A percentile compares a stretch with the other conserved stretches of the same genome.
Conservation (phyloP, 257 asterid species). For the Petunia secreta region DNA sequence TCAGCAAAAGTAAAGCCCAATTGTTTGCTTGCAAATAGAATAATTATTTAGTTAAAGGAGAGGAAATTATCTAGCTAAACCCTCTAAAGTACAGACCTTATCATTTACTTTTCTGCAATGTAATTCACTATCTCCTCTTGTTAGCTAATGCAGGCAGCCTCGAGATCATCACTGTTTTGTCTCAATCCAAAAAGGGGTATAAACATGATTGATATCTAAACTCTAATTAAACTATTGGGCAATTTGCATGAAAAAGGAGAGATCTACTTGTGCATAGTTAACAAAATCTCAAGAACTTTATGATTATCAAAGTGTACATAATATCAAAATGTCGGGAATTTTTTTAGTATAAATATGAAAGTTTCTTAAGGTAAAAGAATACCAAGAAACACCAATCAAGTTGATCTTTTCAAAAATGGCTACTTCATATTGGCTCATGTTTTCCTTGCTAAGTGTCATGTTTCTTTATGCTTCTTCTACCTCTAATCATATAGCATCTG, state of each 20-base stretch:
- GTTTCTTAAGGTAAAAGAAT: background rate
- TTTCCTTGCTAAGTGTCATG: background rate
- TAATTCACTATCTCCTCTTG: background rate
- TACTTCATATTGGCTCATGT: slow-evolving; percentile 10
- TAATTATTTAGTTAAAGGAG: too few species aligned
- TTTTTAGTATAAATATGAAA: background rate
- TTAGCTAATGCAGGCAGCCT: background rate
- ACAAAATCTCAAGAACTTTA: background rate
- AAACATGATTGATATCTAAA: background rate
- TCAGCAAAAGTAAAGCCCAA: too few species aligned
- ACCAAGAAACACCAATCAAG: background rate
- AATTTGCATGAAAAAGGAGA: background rate
- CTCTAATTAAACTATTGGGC: background rate
- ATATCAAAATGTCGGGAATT: background rate
- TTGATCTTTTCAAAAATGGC: background rate
- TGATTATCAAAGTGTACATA: background rate
- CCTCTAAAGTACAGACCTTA: too few species aligned
- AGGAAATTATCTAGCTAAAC: too few species aligned
- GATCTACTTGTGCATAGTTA: background rate
- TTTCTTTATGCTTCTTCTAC: background rate
- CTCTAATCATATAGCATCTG: background rate
- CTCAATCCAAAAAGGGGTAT: background rate
- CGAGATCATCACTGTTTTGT: background rate
- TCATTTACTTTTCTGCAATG: too few species aligned
- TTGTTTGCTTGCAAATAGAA: too few species aligned